Evolutionary conservation across 768 basidiomycete species (phyloP), one percentile per base, ranked within the genome.

Genomic region (Pleurotus citrinopileatus): DNA sequence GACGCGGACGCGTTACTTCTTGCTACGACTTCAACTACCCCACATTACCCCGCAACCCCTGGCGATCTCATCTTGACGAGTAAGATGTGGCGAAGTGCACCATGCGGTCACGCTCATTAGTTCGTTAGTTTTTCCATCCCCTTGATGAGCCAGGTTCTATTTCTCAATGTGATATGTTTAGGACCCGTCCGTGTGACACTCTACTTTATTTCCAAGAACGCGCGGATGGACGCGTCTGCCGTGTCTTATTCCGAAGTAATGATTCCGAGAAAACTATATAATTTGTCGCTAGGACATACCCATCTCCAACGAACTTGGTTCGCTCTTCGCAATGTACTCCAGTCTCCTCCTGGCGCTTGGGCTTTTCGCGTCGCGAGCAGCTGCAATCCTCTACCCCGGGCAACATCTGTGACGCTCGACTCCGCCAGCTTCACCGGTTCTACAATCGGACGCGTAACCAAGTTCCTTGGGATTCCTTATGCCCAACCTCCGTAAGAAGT

Each of bases 381-480:
- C 3, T 2, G 38, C 38, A 40, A 40, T 7, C 38, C 38, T 7
- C 38, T 40, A 19, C 38, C 5, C 2, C 7, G 38, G 29, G 34
- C 48, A 8, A 25, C 3, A 3, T 69, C 69, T 6, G 72, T 80
- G 12, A 65, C 58, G 0, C 71, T 82, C 32, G 76, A 77, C 57
- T 57, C 66, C 38, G 80, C 70, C 3, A 78, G 71, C 0, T 72
- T 82, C 61, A 67, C 68, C 12, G 81, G 81, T 9, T 59, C 56
- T 12, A 59, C 62, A 7, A 64, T 63, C 25, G 70, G 71, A 2
- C 54, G 55, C 1, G 60, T 68, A 4, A 63, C 72, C 13, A 69
- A 71, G 55, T 83, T 78, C 60, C 63, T 79, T 2, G 80, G 81
- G 1, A 80, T 84, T 28, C 82, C 81, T 1, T 84, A 78, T 52